A percentile compares a stretch with the other conserved stretches of the same genome.
Evolutionary conservation across 1,139 yeast genomes (phyloP).

Genomic region (Groenewaldozyma auringiensis): DNA sequence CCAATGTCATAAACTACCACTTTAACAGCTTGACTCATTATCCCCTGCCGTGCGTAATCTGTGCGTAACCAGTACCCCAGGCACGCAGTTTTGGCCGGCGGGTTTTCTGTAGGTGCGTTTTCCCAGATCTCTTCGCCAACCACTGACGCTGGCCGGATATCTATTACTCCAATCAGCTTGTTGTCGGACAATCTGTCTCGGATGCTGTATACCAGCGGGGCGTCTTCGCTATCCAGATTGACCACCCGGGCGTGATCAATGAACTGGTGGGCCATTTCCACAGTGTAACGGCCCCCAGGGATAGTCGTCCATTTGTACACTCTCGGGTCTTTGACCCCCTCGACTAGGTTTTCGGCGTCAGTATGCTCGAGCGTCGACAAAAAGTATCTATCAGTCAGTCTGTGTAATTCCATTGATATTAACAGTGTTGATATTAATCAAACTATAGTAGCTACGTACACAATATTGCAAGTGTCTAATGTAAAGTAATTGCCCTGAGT

Average conservation of each 20-base stretch:
- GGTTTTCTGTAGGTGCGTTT: background rate
- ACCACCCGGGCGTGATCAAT: background rate
- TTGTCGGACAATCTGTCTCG: background rate
- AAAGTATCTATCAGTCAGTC: background rate
- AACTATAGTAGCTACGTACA: too few species aligned
- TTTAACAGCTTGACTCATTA: conserved; percentile 15
- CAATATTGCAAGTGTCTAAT: too few species aligned
- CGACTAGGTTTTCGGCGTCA: background rate
- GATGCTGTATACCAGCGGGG: background rate
- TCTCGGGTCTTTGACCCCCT: background rate
- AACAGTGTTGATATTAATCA: too few species aligned
- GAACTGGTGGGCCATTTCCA: background rate
- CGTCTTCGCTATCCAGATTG: conserved; percentile 1
- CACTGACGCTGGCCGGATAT: background rate
- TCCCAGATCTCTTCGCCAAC: background rate
- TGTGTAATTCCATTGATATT: background rate
- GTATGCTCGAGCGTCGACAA: background rate
- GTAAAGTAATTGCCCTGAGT: too few species aligned
- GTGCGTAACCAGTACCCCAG: conserved; percentile 21
- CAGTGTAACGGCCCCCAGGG: background rate
- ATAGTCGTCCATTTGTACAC: background rate
- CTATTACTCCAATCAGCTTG: background rate
- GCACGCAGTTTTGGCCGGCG: conserved; percentile 7
- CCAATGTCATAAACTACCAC: conserved; percentile 16
- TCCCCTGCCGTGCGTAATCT: conserved; percentile 17